These are phyloP conservation scores for Pyrenophora teres DNA, from an alignment of 2,329 filamentous ascomycete genomes.

Conservation along the genomic window DNA sequence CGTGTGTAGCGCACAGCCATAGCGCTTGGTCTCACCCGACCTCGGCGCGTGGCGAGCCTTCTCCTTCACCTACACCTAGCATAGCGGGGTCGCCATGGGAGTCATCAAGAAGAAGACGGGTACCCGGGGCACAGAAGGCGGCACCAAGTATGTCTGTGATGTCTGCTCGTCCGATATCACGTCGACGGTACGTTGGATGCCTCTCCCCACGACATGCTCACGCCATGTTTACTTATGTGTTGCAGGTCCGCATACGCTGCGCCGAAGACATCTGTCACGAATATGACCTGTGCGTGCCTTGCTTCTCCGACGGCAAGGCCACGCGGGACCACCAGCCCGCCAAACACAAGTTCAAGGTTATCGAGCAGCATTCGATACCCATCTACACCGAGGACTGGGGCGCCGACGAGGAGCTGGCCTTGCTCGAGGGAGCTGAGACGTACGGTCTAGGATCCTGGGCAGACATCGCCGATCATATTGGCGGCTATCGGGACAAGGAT, in stretches of 20 bases:
- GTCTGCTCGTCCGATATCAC: slow-evolving; percentile 97
- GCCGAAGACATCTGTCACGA: slow-evolving; percentile 78
- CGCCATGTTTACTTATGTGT: slow-evolving; percentile 3
- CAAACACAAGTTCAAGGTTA: slow-evolving; percentile 87
- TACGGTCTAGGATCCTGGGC: slow-evolving; percentile 97
- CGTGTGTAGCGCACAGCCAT: slow-evolving; percentile 34
- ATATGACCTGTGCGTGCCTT: slow-evolving; percentile 95
- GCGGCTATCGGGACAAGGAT: slow-evolving; percentile 90
- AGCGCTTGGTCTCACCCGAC: slow-evolving; percentile 3
- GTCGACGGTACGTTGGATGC: slow-evolving; percentile 72
- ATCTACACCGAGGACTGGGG: slow-evolving; percentile 97
- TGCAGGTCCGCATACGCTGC: slow-evolving; percentile 90
- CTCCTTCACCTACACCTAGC: slow-evolving; percentile 5
- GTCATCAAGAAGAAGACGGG: slow-evolving; percentile 96
- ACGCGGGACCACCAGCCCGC: slow-evolving; percentile 85
- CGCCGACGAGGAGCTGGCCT: slow-evolving; percentile 91
- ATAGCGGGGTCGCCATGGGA: slow-evolving; percentile 66
- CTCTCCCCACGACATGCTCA: not conserved
- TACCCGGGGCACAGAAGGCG: slow-evolving; percentile 77
- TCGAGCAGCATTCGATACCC: slow-evolving; percentile 97
- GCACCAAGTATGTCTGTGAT: slow-evolving; percentile 91
- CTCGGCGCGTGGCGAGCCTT: not conserved
- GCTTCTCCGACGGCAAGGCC: slow-evolving; percentile 81
- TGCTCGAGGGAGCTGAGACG: slow-evolving; percentile 92
- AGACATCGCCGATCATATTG: slow-evolving; percentile 97